Evolutionary conservation across 2,329 filamentous ascomycete genomes (phyloP).

Genomic region (Colletotrichum magnum): DNA sequence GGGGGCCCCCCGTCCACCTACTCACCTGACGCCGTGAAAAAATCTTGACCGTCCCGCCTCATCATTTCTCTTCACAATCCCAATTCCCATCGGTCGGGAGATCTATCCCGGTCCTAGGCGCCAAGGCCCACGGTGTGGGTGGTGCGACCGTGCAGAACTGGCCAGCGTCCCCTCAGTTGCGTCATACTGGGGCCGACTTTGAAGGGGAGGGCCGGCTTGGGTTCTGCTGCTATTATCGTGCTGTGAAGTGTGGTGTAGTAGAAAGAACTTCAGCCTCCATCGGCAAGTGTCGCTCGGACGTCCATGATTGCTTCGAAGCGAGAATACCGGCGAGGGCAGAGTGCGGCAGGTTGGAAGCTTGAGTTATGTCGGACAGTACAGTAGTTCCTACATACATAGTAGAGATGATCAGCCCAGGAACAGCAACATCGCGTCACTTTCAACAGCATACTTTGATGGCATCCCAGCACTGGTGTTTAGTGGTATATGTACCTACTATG

Average conservation of each 20-base stretch:
- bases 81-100: constrained; percentile 30
- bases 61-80: constrained; percentile 28
- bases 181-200: constrained; percentile 32
- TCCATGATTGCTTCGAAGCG: constrained; percentile 29
- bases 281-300: constrained; percentile 31
- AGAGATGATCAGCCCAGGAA: background rate
- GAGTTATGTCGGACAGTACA: background rate
- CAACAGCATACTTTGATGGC: constrained; percentile 17
- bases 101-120: constrained; percentile 39
- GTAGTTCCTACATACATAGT: background rate
- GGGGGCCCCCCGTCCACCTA: constrained; percentile 18
- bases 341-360: constrained; percentile 9
- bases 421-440: constrained; percentile 5
- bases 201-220: constrained; percentile 26
- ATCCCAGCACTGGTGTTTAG: constrained; percentile 4
- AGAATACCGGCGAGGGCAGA: background rate
- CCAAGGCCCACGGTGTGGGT: constrained; percentile 35
- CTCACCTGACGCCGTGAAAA: constrained; percentile 39
- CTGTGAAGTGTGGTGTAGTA: too few species aligned
- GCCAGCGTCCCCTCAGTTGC: constrained; percentile 38
- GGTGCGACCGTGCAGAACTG: constrained; percentile 37
- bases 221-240: background rate
- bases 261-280: constrained; percentile 30
- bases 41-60: constrained; percentile 41
- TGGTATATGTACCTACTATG: too few species aligned